Evolutionary conservation across 176 grass and related monocot species (phyloP), one percentile per base, ranked within the genome.

Genomic region (Chrysopogon serrulatus): DNA sequence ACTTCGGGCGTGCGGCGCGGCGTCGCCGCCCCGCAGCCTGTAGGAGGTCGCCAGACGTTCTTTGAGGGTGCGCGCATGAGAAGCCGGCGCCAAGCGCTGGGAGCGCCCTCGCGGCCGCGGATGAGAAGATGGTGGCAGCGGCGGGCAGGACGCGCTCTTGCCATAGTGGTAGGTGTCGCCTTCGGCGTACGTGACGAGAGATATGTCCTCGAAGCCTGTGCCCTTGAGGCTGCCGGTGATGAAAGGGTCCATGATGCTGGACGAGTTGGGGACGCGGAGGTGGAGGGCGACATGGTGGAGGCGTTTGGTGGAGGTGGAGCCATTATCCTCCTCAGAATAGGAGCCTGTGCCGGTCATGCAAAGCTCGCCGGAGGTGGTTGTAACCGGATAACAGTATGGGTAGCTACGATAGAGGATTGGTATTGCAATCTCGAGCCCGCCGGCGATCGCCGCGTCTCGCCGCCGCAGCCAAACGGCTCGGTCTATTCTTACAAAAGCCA

Each of bases 101-200:
- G 13, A 63, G 27, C 27, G 59, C 32, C 59, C 77, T 21, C 7
- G 4, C 10, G 5, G 57, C 15, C 19, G 53, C 23, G 23, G 56
- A n/a, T n/a, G 8, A 30, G 57, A 1, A 59, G 60, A 19, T 9
- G 43, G 66, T 6, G 5, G 27, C 27, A 5, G 9, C 48, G 11
- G 21, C 60, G 64, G 37, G 31, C 48, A 80, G n/a, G 67, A 73
- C 19, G 79, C n/a, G 15, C 68, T 17, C 31, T 8, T 11, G 51
- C 61, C 78, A 83, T 88, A 92, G 18, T 27, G 1, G 34, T 97
- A 97, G 34, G 39, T 11, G 6, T 62, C 68, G 19, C 80, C 54
- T 69, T 86, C 80, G 30, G 18, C 82, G 44, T 88, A 97, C 14
- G 89, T 76, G 32, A 91, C 24, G 60, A 92, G 82, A 2, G 74